A percentile compares a stretch with the other conserved stretches of the same genome.
Conservation (phyloP, 169 alveolate species). For the Plasmodium knowlesi region DNA sequence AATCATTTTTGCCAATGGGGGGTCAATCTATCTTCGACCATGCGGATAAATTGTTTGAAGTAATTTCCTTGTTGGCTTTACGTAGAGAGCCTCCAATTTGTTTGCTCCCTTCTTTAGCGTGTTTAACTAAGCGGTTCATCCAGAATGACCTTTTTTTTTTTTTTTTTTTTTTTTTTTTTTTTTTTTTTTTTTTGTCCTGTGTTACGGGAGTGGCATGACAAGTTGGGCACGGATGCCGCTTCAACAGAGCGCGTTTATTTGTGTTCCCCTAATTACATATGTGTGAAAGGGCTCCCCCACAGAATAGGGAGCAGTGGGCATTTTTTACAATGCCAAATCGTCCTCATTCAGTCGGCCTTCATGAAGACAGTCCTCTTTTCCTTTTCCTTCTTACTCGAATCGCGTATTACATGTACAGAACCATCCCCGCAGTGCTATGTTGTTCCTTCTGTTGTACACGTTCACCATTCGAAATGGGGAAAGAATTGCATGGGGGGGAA, state of each 20-base stretch:
- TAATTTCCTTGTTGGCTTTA: not conserved
- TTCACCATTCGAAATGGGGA: not conserved
- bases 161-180: not conserved
- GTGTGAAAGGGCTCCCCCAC: not conserved
- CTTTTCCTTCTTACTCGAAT: not conserved
- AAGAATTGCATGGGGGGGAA: not conserved
- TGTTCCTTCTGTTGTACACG: not conserved
- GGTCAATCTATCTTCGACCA: not conserved
- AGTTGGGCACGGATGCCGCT: not conserved
- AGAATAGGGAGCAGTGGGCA: not conserved
- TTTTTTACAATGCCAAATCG: not conserved
- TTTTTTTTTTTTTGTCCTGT: not conserved
- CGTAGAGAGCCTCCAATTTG: not conserved
- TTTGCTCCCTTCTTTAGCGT: not conserved
- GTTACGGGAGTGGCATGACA: not conserved
- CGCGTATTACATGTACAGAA: not conserved
- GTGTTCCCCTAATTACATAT: not conserved
- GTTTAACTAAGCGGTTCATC: not conserved
- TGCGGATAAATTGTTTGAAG: not conserved
- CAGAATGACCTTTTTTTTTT: not conserved
- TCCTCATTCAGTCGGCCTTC: not conserved
- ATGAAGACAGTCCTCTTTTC: not conserved
- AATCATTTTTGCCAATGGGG: slow-evolving; percentile 24
- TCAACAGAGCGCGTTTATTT: not conserved
- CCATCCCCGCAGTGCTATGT: not conserved